Evolutionary conservation across 805 yeast species (phyloP), one percentile per base, ranked within the genome.

Genomic region (Brettanomyces sp.): DNA sequence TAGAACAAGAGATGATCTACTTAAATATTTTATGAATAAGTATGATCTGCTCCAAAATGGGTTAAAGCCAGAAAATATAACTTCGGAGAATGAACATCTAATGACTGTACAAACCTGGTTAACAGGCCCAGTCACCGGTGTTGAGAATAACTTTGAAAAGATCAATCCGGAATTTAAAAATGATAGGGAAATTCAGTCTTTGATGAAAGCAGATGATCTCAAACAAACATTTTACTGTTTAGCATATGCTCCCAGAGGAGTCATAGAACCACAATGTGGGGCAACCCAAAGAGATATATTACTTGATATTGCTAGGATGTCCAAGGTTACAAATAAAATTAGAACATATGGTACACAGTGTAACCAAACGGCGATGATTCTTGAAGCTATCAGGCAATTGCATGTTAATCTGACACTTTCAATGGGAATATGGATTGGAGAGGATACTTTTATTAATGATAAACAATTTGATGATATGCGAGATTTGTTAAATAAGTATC

Each of bases 341-440:
- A 66, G 82, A 51, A 69, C 77, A 1, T 79, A 76, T 51, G 83
- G 85, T 0, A 73, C 79, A 45, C 83, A 78, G 50, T 82, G 89
- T 51, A 58, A 70, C 34, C 87, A 81, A 56, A 72, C 74, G 0
- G 72, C 68, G 11, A 58, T 62, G 34, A 72, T 80, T 11, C 59
- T 83, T 40, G 73, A 74, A 9, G 74, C 86, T 0, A 74, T 84
- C 9, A 57, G 63, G 36, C 68, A 67, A 3, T 59, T 79, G 44
- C 64, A 72, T 14, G 57, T 82, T 37, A 73, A 80, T 48, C 67
- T 82, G 69, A 74, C 80, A 0, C 52, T 84, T 22, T 60, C 84
- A 0, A 54, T 82, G 48, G 88, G 88, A 1, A 72, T 83, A 2
- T 78, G 85, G 84, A 73, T 81, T 37, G 77, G 79, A 0, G 50